These are phyloP conservation scores for Penstemon eatonii DNA, from an alignment of 257 asterid genomes.

Conservation along the genomic window DNA sequence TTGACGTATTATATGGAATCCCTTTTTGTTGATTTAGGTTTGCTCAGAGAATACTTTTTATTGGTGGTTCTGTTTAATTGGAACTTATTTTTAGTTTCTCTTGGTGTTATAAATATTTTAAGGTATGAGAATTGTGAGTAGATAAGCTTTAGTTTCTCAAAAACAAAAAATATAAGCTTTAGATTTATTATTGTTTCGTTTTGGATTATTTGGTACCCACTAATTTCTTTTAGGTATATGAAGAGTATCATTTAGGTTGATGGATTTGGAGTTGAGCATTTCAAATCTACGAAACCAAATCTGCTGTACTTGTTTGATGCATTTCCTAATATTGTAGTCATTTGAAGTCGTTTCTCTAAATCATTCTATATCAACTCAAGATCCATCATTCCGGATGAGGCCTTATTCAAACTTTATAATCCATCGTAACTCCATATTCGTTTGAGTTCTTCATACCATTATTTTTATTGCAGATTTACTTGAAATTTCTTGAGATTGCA, in stretches of 20 bases:
- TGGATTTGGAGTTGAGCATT: too few relatives aligned
- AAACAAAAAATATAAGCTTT: background rate
- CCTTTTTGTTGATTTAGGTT: constrained; percentile 15
- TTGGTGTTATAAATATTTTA: constrained; percentile 11
- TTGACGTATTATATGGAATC: constrained; percentile 11
- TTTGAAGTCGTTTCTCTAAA: too few relatives aligned
- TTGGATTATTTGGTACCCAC: constrained; percentile 6
- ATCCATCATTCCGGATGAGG: too few relatives aligned
- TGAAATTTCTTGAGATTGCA: constrained; percentile 23
- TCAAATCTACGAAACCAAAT: too few relatives aligned
- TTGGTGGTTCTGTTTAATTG: constrained; percentile 28
- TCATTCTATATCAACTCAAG: too few relatives aligned
- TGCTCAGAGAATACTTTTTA: constrained; percentile 7
- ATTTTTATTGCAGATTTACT: constrained; percentile 39
- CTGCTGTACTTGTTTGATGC: too few relatives aligned
- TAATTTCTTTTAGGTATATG: background rate
- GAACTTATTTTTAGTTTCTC: constrained; percentile 6
- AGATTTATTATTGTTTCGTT: background rate
- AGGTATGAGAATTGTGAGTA: constrained; percentile 6
- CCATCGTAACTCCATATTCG: constrained; percentile 11
- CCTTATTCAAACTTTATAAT: background rate
- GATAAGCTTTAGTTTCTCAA: constrained; percentile 19
- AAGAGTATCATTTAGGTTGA: too few relatives aligned
- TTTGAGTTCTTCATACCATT: constrained; percentile 17
- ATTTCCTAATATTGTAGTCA: too few relatives aligned